These are phyloP conservation scores for Ciborinia camelliae DNA, from an alignment of 2,329 filamentous ascomycete species.

Conservation along the genomic window DNA sequence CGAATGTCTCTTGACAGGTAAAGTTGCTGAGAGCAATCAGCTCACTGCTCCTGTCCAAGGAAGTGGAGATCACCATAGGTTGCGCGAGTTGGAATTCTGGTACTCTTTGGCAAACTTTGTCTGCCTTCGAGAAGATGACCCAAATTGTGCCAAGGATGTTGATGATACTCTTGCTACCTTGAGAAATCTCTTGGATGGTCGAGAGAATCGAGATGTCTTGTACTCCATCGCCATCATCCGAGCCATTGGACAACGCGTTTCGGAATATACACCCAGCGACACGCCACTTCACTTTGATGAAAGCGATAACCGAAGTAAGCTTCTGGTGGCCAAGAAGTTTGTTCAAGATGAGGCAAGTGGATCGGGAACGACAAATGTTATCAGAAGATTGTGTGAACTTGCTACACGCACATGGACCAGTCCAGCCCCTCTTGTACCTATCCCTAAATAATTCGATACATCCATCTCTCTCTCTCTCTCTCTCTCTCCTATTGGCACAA, in stretches of 20 bases:
- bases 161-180: constrained; percentile 64
- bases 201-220: constrained; percentile 85
- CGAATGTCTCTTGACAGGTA: constrained; percentile 72
- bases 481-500: no score
- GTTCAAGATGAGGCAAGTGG: constrained; percentile 61
- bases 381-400: constrained; percentile 67
- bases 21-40: constrained; percentile 58
- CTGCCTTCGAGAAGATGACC: constrained; percentile 59
- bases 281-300: constrained; percentile 61
- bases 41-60: constrained; percentile 50
- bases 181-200: constrained; percentile 69
- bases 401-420: constrained; percentile 48
- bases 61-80: constrained; percentile 51
- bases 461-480: not conserved
- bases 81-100: constrained; percentile 78
- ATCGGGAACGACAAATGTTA: constrained; percentile 71
- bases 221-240: constrained; percentile 83
- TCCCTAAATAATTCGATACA: constrained; percentile 12
- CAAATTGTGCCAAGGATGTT: constrained; percentile 53
- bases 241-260: constrained; percentile 65
- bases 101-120: constrained; percentile 70
- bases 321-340: constrained; percentile 67
- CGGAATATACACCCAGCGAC: constrained; percentile 54
- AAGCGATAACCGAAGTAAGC: constrained; percentile 61
- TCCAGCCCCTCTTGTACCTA: constrained; percentile 16